Base-by-base conservation (phyloP, 1,284 basidiomycete species). In the Moesziomyces globuligerus region DNA sequence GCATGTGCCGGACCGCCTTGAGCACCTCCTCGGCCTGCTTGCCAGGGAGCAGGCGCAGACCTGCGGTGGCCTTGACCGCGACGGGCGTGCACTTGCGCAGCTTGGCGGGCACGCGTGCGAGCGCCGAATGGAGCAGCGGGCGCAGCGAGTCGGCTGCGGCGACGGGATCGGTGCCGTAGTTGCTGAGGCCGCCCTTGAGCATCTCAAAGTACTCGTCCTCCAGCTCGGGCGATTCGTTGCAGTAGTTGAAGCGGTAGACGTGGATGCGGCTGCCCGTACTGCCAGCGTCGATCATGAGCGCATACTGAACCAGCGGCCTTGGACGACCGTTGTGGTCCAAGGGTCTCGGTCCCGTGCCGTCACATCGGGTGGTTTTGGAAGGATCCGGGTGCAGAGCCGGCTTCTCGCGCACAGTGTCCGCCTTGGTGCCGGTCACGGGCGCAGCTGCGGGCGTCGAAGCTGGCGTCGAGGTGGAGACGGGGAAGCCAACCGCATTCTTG, bases 231-330 rank as follows among this genome's bases (percentile, higher is more conserved):
- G 78, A 69, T 18, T 68, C 29, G 0, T 42, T 38, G 57, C 79
- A 78, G 6, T 91, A 79, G 68, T 82, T 82, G 71, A 82, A 82
- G 56, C 75, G 96, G 89, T 98, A 98, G 24, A 98, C 88, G 86
- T 98, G 95, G 78, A 98, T 94, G 17, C 95, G 89, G 1, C 94
- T 96, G 20, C 95, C 95, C 0, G 94, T 97, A 36, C 94, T 97
- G 17, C 95, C 96, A 0, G 96, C 95, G 82, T 98, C 95, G 83
- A 98, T 92, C 89, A 98, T 97, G 76, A 98, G 87, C 0, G 93
- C 94, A 83, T 92, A 98, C 83, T 97, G 93, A 17, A 82, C 78
- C 21, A 79, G 41, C 5, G 76, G 79, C n/a, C 78, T 58, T 4
- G 56, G 64, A 24, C 53, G 57, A 47, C 78, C 74, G 11, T 71